These are phyloP conservation scores for Trypanosoma avium DNA, from an alignment of 208 protist species.

Conservation along the genomic window DNA sequence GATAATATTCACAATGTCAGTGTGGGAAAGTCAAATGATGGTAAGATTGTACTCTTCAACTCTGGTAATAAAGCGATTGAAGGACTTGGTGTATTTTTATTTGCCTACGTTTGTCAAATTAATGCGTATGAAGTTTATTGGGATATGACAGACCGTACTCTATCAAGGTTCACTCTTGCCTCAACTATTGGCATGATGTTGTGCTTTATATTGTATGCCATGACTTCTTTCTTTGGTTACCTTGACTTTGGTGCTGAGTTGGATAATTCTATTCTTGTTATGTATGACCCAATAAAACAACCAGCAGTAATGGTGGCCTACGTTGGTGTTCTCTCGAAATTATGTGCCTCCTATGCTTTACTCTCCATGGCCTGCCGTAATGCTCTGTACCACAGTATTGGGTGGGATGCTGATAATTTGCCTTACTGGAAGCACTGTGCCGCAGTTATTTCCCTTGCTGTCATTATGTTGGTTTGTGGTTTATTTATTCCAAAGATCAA, in stretches of 20 bases:
- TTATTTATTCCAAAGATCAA: conserved; percentile 27
- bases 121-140: conserved; percentile 38
- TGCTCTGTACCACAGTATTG: conserved; percentile 49
- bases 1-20: neutral
- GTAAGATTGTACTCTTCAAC: conserved; percentile 6
- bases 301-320: conserved; percentile 66
- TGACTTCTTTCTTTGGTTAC: conserved; percentile 65
- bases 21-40: conserved; percentile 23
- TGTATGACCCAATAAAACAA: conserved; percentile 59
- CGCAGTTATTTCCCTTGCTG: conserved; percentile 31
- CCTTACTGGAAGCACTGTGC: conserved; percentile 63
- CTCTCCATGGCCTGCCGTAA: conserved; percentile 59
- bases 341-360: conserved; percentile 51
- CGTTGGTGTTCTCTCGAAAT: conserved; percentile 63
- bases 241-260: conserved; percentile 60
- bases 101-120: conserved; percentile 40
- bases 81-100: conserved; percentile 34
- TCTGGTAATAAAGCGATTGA: conserved; percentile 20
- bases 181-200: conserved; percentile 31
- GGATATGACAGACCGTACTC: conserved; percentile 30
- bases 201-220: conserved; percentile 61
- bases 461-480: conserved; percentile 24
- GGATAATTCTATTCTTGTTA: conserved; percentile 41
- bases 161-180: conserved; percentile 10
- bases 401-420: conserved; percentile 43